Conservation (phyloP, 106 monocot species). For the Dioscorea alata region DNA sequence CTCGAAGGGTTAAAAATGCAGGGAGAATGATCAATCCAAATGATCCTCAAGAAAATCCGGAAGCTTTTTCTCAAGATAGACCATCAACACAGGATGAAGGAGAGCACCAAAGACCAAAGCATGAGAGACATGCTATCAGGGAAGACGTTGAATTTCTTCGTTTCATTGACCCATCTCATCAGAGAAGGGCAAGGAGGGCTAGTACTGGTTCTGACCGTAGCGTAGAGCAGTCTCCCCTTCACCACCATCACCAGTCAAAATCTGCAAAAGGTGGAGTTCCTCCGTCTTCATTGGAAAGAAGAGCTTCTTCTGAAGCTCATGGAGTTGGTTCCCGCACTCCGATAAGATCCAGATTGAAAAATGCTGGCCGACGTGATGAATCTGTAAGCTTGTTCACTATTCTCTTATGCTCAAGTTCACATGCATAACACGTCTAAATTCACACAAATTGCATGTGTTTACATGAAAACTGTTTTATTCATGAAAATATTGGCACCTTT, state of each 20-base stretch:
- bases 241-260: slow-evolving; percentile 28
- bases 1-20: slow-evolving; percentile 45
- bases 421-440: neutral
- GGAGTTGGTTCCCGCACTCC: slow-evolving; percentile 17
- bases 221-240: slow-evolving; percentile 50
- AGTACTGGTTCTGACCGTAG: slow-evolving; percentile 32
- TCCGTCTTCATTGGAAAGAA: slow-evolving; percentile 37
- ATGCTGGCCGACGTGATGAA: slow-evolving; percentile 32
- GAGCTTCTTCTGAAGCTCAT: slow-evolving; percentile 24
- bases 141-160: slow-evolving; percentile 15
- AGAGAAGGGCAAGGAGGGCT: slow-evolving; percentile 12
- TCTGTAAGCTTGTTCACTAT: slow-evolving; percentile 19
- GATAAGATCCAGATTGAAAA: slow-evolving; percentile 24
- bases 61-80: slow-evolving; percentile 26
- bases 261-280: slow-evolving; percentile 17
- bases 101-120: too few species aligned
- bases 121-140: slow-evolving; percentile 10
- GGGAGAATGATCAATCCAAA: slow-evolving; percentile 62
- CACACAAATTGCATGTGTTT: neutral
- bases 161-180: neutral
- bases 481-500: neutral
- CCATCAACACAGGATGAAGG: too few species aligned
- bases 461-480: neutral
- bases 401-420: neutral
- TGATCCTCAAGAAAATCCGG: slow-evolving; percentile 52